A percentile compares a stretch with the other conserved stretches of the same genome.
These are phyloP conservation scores for Penicillium olsonii DNA, from an alignment of 2,329 filamentous ascomycete species.

Conservation along the genomic window DNA sequence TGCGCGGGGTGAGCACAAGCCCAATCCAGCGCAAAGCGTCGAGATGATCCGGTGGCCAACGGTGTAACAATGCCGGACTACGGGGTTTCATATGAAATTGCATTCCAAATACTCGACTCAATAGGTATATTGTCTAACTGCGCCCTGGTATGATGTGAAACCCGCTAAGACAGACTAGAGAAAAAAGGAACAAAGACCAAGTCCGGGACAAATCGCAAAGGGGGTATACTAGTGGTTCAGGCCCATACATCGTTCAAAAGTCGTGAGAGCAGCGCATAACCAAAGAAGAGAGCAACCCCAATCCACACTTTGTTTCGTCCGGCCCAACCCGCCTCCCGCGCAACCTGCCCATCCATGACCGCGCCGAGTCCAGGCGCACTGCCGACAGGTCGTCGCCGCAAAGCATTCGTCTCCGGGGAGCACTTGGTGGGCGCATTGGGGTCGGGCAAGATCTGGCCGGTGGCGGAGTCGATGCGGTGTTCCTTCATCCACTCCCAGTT, in stretches of 20 bases:
- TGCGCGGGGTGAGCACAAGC: conserved; percentile 24
- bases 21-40: conserved; percentile 17
- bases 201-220: neutral
- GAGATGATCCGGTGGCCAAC: conserved; percentile 19
- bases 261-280: conserved; percentile 80
- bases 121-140: neutral
- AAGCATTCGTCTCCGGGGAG: conserved; percentile 64
- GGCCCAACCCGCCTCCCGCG: conserved; percentile 79
- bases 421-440: conserved; percentile 55
- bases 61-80: conserved; percentile 15
- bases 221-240: conserved; percentile 19
- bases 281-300: conserved; percentile 68
- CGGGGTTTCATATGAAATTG: neutral
- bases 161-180: conserved; percentile 14
- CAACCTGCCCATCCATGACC: conserved; percentile 77
- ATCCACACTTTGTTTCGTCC: conserved; percentile 76
- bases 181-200: neutral
- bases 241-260: conserved; percentile 60
- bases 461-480: conserved; percentile 74
- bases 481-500: conserved; percentile 92
- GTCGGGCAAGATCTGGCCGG: conserved; percentile 66
- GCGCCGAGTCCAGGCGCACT: conserved; percentile 57
- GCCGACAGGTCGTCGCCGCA: conserved; percentile 63
- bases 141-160: conserved; percentile 16
- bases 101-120: neutral